Conservation (phyloP, 257 asterid species). For the Scutellaria barbata region DNA sequence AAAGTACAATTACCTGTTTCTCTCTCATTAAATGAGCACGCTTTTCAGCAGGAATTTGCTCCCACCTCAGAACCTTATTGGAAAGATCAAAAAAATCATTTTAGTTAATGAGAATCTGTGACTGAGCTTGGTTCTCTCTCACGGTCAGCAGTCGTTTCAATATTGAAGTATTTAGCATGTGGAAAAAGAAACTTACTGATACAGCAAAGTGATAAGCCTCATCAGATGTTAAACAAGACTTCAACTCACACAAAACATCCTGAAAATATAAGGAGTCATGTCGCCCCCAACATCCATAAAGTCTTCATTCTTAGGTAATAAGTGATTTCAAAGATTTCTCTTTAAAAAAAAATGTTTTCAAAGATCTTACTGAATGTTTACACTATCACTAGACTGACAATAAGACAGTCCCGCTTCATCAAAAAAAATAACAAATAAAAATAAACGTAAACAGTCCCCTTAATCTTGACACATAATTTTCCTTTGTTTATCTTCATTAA, state of each 20-base stretch:
- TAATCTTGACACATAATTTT: not conserved
- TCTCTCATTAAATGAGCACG: constrained; percentile 92
- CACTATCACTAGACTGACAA: constrained; percentile 20
- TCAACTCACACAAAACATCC: constrained; percentile 82
- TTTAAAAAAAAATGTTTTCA: no score
- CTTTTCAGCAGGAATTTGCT: constrained; percentile 83
- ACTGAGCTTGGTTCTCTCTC: not conserved
- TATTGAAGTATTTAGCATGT: constrained; percentile 22
- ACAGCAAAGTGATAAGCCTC: constrained; percentile 81
- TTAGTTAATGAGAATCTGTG: constrained; percentile 23
- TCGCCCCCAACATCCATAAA: not conserved
- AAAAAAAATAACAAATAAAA: not conserved
- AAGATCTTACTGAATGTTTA: not conserved
- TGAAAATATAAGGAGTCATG: constrained; percentile 40
- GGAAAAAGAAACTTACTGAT: constrained; percentile 60
- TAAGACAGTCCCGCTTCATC: not conserved
- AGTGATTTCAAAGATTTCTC: not conserved
- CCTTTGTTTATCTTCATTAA: constrained; percentile 6
- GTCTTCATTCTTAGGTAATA: not conserved
- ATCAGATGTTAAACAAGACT: constrained; percentile 64
- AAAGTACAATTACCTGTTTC: constrained; percentile 65
- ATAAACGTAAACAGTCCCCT: not conserved
- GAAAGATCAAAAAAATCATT: constrained; percentile 26
- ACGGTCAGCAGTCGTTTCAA: constrained; percentile 19
- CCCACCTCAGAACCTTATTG: constrained; percentile 76